These are phyloP conservation scores for Rhodomyrtus tomentosa DNA, from an alignment of 345 rosid genomes.

Conservation along the genomic window DNA sequence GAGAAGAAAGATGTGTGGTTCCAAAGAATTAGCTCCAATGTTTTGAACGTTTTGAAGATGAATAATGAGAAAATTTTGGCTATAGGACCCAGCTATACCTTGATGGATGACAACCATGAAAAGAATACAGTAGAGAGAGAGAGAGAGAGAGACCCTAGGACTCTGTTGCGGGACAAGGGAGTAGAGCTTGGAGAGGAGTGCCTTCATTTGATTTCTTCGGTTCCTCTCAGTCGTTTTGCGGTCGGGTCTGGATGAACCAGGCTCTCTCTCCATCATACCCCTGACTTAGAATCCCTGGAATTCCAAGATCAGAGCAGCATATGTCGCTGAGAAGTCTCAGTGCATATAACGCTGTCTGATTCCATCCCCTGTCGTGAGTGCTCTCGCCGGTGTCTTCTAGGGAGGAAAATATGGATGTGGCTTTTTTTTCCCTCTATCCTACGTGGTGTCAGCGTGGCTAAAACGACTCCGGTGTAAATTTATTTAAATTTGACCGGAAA, in stretches of 20 bases:
- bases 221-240: conserved; percentile 47
- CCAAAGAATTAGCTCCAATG: background rate
- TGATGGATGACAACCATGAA: background rate
- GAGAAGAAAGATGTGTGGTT: background rate
- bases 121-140: background rate
- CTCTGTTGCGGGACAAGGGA: conserved; percentile 34
- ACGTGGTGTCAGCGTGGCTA: too few species aligned
- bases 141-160: conserved; percentile 4
- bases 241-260: conserved; percentile 28
- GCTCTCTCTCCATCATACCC: conserved; percentile 24
- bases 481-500: too few species aligned
- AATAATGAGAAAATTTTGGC: background rate
- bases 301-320: background rate
- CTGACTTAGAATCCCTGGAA: background rate
- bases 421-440: too few species aligned
- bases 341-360: background rate
- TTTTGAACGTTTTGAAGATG: too few species aligned
- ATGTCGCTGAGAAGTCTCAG: background rate
- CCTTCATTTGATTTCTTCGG: conserved; percentile 57
- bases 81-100: background rate
- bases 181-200: conserved; percentile 32
- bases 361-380: background rate
- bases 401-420: too few species aligned
- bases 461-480: too few species aligned
- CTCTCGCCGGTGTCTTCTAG: background rate